Evolutionary conservation across 2,329 filamentous ascomycete genomes (phyloP).

Genomic region (Arthrobotrys pseudoclavata): DNA sequence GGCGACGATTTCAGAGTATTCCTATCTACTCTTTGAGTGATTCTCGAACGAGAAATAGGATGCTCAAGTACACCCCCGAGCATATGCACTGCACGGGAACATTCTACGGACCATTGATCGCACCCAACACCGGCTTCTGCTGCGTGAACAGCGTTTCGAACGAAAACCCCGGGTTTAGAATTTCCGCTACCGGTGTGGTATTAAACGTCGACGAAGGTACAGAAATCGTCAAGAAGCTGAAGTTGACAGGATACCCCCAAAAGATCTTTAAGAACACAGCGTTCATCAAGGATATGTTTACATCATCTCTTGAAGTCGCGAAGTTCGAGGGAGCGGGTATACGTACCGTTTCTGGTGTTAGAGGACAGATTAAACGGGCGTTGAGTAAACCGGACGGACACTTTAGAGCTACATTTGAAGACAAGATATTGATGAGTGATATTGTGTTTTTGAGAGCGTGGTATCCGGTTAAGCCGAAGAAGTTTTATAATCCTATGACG

Average conservation of each 20-base stretch:
- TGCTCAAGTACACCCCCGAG: slow-evolving; percentile 99
- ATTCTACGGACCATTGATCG: slow-evolving; percentile 93
- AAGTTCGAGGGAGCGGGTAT: slow-evolving; percentile 98
- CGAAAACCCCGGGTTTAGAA: slow-evolving; percentile 83
- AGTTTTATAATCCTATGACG: slow-evolving; percentile 96
- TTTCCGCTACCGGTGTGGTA: slow-evolving; percentile 93
- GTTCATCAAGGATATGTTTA: slow-evolving; percentile 99
- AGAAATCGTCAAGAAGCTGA: slow-evolving; percentile 99
- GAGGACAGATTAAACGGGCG: slow-evolving; percentile 97
- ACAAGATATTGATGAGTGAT: slow-evolving; percentile 96
- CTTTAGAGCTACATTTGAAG: slow-evolving; percentile 97
- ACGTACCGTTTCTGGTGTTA: slow-evolving; percentile 93
- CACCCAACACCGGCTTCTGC: slow-evolving; percentile 95
- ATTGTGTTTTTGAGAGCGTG: slow-evolving; percentile 96
- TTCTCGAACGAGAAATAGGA: slow-evolving; percentile 90
- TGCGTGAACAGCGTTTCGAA: slow-evolving; percentile 91
- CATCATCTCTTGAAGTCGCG: slow-evolving; percentile 88
- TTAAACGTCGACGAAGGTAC: slow-evolving; percentile 93
- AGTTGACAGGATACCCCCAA: slow-evolving; percentile 91
- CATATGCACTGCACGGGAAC: slow-evolving; percentile 99
- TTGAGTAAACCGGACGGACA: slow-evolving; percentile 93
- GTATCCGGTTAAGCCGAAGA: slow-evolving; percentile 94
- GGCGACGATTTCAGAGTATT: slow-evolving; percentile 92
- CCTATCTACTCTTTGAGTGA: slow-evolving; percentile 96
- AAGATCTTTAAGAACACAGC: slow-evolving; percentile 99